These are phyloP conservation scores for Jatropha multifida DNA, from an alignment of 441 rosid genomes.

Conservation along the genomic window DNA sequence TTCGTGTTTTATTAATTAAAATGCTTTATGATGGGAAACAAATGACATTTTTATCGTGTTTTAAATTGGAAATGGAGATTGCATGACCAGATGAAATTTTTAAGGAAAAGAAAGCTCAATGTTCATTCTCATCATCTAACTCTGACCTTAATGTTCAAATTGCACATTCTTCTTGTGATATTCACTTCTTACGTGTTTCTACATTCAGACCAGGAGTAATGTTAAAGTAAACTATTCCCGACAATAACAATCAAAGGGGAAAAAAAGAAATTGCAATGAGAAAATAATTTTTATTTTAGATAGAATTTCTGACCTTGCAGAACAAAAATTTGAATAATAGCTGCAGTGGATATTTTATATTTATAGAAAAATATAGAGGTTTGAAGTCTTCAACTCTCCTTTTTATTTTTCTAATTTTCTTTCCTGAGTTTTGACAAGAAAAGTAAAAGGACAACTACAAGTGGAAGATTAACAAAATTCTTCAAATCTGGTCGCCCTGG, in stretches of 20 bases:
- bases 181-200: background rate
- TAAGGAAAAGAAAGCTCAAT: background rate
- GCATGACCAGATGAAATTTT: background rate
- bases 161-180: background rate
- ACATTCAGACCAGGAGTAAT: background rate
- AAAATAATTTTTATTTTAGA: no score
- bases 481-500: background rate
- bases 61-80: background rate
- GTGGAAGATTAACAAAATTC: background rate
- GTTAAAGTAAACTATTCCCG: no score
- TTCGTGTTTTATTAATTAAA: no score
- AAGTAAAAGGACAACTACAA: background rate
- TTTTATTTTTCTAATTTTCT: background rate
- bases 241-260: no score
- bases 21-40: no score
- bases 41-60: background rate
- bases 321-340: no score
- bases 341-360: no score
- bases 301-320: no score
- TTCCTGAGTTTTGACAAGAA: background rate
- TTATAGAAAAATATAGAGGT: no score
- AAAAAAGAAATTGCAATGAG: no score
- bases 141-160: background rate
- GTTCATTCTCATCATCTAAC: background rate
- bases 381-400: background rate